A percentile compares a stretch with the other conserved stretches of the same genome.
phyloP scores from a whole-genome alignment of 2,329 filamentous ascomycete species.

The Alternaria sp. region DNA sequence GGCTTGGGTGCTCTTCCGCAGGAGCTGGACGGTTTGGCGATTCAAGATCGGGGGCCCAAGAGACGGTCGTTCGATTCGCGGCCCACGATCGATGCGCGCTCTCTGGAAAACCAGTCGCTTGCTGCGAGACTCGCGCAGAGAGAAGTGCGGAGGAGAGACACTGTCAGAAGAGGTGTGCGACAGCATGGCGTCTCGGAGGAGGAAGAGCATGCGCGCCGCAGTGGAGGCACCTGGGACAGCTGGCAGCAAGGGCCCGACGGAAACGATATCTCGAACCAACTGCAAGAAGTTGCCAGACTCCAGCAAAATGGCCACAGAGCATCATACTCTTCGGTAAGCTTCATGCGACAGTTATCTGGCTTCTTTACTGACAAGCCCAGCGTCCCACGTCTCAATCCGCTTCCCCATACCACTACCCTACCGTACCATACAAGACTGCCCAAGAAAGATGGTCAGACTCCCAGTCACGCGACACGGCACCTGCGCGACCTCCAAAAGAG shows the following conservation, averaged over 20 bases:
- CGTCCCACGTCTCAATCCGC: conserved; percentile 33
- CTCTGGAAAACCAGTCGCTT: conserved; percentile 37
- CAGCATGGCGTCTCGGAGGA: conserved; percentile 64
- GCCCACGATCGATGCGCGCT: conserved; percentile 38
- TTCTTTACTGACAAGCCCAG: conserved; percentile 25
- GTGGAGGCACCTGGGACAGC: conserved; percentile 60
- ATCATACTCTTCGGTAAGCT: conserved; percentile 34
- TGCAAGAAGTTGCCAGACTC: conserved; percentile 57
- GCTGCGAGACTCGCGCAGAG: conserved; percentile 45
- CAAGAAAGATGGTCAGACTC: conserved; percentile 44
- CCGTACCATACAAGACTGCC: conserved; percentile 50
- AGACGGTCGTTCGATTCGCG: conserved; percentile 35
- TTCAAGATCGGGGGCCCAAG: conserved; percentile 21
- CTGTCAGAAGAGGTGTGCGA: conserved; percentile 57
- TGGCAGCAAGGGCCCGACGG: conserved; percentile 54
- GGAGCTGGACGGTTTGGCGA: conserved; percentile 32
- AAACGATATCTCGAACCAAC: conserved; percentile 60
- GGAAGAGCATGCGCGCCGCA: conserved; percentile 63
- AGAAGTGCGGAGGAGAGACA: conserved; percentile 44
- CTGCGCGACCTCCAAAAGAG: conserved; percentile 49
- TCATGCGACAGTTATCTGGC: background rate
- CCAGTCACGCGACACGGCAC: conserved; percentile 31
- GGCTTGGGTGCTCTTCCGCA: conserved; percentile 18
- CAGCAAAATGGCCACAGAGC: conserved; percentile 34
- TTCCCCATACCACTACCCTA: conserved; percentile 53